Conservation (phyloP, 495 filamentous ascomycete genomes). For the Hypoxylon rickii region DNA sequence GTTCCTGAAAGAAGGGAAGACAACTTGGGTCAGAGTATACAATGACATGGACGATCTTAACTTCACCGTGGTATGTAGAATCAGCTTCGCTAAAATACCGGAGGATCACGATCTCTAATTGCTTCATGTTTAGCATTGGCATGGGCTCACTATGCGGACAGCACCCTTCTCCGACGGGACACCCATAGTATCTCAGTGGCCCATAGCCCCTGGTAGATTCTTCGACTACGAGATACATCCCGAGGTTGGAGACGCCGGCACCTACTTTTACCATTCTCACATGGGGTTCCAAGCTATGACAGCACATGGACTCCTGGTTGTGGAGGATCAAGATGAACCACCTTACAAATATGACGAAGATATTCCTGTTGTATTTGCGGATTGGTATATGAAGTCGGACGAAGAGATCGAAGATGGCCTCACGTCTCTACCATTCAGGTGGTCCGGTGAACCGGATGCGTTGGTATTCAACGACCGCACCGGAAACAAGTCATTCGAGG, state of each 20-base stretch:
- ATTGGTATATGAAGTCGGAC: conserved; percentile 55
- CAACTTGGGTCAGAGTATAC: conserved; percentile 63
- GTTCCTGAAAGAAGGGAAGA: conserved; percentile 51
- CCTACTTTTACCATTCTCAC: conserved; percentile 67
- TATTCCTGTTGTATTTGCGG: conserved; percentile 55
- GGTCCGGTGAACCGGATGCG: conserved; percentile 54
- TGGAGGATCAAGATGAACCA: conserved; percentile 49
- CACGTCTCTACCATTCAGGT: conserved; percentile 41
- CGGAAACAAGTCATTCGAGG: conserved; percentile 36
- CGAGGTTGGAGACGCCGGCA: conserved; percentile 54
- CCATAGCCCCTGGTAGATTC: conserved; percentile 60
- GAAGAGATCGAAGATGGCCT: conserved; percentile 48
- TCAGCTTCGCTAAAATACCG: neutral
- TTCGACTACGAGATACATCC: conserved; percentile 65
- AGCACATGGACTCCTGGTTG: conserved; percentile 58
- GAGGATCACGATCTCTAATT: conserved; percentile 17
- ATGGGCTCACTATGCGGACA: conserved; percentile 58
- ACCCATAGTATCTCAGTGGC: conserved; percentile 59
- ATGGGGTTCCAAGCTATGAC: conserved; percentile 60
- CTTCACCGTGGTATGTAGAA: conserved; percentile 55
- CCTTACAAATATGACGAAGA: conserved; percentile 63
- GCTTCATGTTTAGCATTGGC: conserved; percentile 57
- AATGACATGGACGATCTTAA: conserved; percentile 60
- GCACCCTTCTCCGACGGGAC: conserved; percentile 63
- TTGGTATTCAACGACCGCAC: conserved; percentile 54